Conservation (phyloP, 169 alveolate genomes). For the Eimeria tenella region DNA sequence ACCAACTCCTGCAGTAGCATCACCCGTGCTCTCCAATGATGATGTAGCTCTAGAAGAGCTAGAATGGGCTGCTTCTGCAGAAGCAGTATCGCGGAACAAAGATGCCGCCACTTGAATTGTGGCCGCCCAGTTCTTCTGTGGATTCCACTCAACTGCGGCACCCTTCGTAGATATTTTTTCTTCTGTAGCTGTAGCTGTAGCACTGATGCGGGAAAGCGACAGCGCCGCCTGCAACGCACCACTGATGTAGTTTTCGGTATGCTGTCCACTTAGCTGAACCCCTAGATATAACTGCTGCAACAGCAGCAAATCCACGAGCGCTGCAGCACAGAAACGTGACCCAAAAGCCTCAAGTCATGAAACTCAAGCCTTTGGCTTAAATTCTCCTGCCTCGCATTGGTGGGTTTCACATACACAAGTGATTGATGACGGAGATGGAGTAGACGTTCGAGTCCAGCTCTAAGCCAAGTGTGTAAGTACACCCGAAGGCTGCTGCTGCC, state of each 20-base stretch:
- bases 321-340: constrained; percentile 48
- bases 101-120: background rate
- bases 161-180: background rate
- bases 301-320: constrained; percentile 59
- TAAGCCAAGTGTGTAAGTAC: constrained; percentile 62
- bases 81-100: background rate
- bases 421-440: constrained; percentile 64
- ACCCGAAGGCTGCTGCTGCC: constrained; percentile 74
- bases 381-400: background rate
- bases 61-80: background rate
- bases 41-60: background rate
- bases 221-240: background rate
- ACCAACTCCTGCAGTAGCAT: constrained; percentile 31
- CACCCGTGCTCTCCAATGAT: background rate
- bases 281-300: constrained; percentile 55
- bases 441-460: constrained; percentile 73
- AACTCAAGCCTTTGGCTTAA: background rate
- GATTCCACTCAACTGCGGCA: too few relatives aligned
- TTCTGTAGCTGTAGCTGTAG: background rate
- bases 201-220: background rate
- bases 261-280: constrained; percentile 15
- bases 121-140: background rate
- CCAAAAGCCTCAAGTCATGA: background rate
- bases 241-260: constrained; percentile 10
- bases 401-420: constrained; percentile 11